Evolutionary conservation across 805 yeast species (phyloP).

Genomic region (Kluyveromyces siamensis): DNA sequence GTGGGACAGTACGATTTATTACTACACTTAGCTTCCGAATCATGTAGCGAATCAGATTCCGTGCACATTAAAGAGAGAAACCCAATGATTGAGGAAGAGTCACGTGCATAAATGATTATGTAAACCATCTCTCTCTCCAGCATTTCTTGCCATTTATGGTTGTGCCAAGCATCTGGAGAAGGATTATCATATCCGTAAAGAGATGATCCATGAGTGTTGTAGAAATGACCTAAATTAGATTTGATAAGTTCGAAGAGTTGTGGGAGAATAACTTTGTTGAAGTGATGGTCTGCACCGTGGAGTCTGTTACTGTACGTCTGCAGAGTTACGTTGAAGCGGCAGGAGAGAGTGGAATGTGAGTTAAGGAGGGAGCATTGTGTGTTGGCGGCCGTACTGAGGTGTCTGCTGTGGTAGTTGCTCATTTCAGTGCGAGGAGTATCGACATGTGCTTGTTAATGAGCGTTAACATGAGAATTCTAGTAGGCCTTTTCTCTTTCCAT

Average conservation of each 20-base stretch:
- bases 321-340: not conserved
- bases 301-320: not conserved
- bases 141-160: conserved; percentile 24
- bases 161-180: conserved; percentile 12
- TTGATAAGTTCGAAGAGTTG: not conserved
- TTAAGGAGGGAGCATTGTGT: not conserved
- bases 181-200: not conserved
- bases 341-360: not conserved
- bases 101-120: conserved; percentile 13
- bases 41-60: conserved; percentile 3
- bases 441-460: no score
- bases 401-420: conserved; percentile 1
- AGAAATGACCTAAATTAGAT: not conserved
- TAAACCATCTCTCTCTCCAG: conserved; percentile 17
- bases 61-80: conserved; percentile 23
- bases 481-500: no score
- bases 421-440: not conserved
- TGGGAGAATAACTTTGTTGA: not conserved
- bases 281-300: not conserved
- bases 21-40: no score
- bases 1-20: not conserved
- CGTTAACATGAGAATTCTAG: no score
- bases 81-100: conserved; percentile 3
- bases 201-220: not conserved
- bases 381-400: not conserved